Evolutionary conservation across 2,329 filamentous ascomycete species (phyloP).

Genomic region (Endoconidiophora laricicola): DNA sequence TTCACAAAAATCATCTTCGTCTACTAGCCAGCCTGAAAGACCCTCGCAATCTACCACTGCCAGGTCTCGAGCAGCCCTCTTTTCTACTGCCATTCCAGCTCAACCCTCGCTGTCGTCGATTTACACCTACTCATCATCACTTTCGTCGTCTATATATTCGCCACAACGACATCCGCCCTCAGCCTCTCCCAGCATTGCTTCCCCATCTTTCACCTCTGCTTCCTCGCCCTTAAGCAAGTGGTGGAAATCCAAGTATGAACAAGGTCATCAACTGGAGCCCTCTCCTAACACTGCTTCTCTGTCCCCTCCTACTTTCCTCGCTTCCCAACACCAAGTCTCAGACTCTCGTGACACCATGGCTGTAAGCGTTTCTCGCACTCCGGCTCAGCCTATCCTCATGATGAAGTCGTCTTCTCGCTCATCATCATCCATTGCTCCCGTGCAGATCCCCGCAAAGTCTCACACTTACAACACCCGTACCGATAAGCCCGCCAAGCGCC

Average conservation of each 20-base stretch:
- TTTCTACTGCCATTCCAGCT: neutral
- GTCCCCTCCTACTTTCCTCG: constrained; percentile 2
- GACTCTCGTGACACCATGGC: constrained; percentile 4
- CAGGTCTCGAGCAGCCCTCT: neutral
- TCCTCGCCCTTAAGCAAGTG: constrained; percentile 5
- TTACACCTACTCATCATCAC: constrained; percentile 2
- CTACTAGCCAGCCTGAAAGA: neutral
- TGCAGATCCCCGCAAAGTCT: constrained; percentile 34
- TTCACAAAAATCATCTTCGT: neutral
- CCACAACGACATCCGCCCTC: constrained; percentile 3
- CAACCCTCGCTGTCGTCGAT: neutral
- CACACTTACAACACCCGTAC: neutral
- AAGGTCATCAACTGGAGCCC: constrained; percentile 12
- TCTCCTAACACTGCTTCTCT: constrained; percentile 6
- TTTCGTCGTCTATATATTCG: neutral
- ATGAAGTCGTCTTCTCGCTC: constrained; percentile 12
- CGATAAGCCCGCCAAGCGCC: constrained; percentile 5
- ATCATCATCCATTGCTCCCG: constrained; percentile 28
- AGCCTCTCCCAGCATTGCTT: constrained; percentile 8
- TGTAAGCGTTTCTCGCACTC: neutral
- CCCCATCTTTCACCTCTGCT: constrained; percentile 1
- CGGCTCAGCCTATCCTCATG: constrained; percentile 6
- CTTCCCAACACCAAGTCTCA: neutral
- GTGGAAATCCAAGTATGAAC: constrained; percentile 13
- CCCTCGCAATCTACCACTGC: neutral